Evolutionary conservation across 2,329 filamentous ascomycete genomes (phyloP).

Genomic region (Cercospora beticola): DNA sequence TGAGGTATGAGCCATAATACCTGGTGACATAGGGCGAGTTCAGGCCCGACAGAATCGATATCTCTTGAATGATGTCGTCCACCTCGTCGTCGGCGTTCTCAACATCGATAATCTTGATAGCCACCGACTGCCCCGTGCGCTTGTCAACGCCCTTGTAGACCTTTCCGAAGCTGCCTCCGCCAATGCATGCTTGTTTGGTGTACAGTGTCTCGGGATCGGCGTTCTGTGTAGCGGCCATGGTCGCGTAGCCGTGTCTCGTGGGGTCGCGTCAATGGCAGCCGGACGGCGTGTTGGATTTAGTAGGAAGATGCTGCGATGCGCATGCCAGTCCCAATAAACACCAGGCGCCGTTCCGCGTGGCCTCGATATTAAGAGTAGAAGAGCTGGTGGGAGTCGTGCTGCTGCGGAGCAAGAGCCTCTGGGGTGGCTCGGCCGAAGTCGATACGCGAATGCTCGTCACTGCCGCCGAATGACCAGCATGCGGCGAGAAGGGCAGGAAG

Average conservation of each 20-base stretch:
- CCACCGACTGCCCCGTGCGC: conserved; percentile 86
- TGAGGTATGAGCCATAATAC: conserved; percentile 95
- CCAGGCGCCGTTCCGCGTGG: not conserved
- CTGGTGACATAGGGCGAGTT: conserved; percentile 96
- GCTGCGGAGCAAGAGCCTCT: not conserved
- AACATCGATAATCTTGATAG: conserved; percentile 98
- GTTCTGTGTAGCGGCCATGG: conserved; percentile 32
- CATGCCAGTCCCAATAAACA: not conserved
- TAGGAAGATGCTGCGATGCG: not conserved
- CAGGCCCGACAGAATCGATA: conserved; percentile 92
- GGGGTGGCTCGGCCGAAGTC: not conserved
- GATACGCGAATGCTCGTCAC: not conserved
- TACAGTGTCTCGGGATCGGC: conserved; percentile 89
- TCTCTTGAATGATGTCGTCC: conserved; percentile 98
- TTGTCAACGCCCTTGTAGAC: conserved; percentile 99
- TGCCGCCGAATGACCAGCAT: conserved; percentile 14
- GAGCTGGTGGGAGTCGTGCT: not conserved
- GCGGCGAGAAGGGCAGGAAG: not conserved
- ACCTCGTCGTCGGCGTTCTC: conserved; percentile 99
- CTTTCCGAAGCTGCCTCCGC: conserved; percentile 96
- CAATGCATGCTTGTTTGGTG: conserved; percentile 72
- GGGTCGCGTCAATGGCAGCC: conserved; percentile 9
- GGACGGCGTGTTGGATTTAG: not conserved
- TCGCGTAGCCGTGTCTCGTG: conserved; percentile 3
- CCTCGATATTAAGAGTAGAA: not conserved